These are phyloP conservation scores for Salix purpurea DNA, from an alignment of 345 rosid genomes.

Conservation along the genomic window DNA sequence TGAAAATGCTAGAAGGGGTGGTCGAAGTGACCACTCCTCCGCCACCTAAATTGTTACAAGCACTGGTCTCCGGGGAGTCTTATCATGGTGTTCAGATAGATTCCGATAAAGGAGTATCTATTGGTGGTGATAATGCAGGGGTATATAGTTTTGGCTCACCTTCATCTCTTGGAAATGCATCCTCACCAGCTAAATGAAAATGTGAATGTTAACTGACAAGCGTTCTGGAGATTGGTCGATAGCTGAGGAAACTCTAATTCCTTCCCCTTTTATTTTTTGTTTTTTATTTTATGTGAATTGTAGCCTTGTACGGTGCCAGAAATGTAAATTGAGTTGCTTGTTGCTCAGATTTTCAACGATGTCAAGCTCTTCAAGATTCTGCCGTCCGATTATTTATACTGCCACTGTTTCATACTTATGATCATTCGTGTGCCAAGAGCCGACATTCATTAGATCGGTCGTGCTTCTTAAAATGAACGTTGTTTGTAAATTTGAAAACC, in stretches of 20 bases:
- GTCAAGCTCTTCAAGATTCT: neutral
- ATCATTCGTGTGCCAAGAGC: neutral
- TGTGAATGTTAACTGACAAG: slow-evolving; percentile 12
- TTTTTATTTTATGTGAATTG: neutral
- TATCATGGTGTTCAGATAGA: slow-evolving; percentile 48
- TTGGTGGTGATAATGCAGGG: slow-evolving; percentile 25
- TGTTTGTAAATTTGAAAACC: neutral
- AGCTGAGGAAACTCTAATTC: slow-evolving; percentile 6
- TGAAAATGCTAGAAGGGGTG: slow-evolving; percentile 27
- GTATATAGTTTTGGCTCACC: slow-evolving; percentile 45
- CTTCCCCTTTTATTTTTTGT: neutral
- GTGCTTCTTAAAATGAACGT: neutral
- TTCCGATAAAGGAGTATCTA: slow-evolving; percentile 23
- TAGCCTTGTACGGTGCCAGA: neutral
- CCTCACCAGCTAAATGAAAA: slow-evolving; percentile 27
- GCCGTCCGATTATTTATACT: neutral
- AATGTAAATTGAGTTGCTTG: neutral
- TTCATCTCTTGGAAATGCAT: slow-evolving; percentile 42
- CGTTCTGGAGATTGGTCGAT: neutral
- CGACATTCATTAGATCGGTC: neutral
- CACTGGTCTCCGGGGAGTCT: slow-evolving; percentile 72
- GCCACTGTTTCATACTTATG: too few relatives aligned
- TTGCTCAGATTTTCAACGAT: neutral
- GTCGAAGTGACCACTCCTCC: slow-evolving; percentile 42
- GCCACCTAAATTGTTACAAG: slow-evolving; percentile 73